Evolutionary conservation across 805 yeast genomes (phyloP).

Genomic region (Candida ovalis): DNA sequence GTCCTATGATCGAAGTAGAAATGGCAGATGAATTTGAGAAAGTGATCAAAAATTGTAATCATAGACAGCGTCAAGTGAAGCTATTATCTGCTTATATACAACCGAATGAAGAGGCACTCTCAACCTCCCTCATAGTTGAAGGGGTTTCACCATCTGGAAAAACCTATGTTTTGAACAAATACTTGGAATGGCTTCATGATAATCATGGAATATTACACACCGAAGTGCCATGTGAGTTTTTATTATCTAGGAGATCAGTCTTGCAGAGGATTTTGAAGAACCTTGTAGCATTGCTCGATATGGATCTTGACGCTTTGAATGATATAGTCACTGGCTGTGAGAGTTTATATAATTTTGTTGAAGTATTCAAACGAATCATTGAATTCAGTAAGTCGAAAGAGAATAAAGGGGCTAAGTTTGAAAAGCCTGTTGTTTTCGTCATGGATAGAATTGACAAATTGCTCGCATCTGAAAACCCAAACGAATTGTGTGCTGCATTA

Average conservation of each 20-base stretch:
- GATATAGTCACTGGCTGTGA: constrained; percentile 35
- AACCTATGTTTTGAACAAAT: constrained; percentile 34
- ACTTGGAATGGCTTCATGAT: constrained; percentile 24
- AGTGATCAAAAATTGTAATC: constrained; percentile 10
- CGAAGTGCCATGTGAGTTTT: constrained; percentile 42
- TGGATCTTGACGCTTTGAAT: constrained; percentile 6
- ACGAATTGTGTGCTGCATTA: constrained; percentile 39
- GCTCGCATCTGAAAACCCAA: constrained; percentile 32
- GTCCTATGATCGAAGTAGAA: no score
- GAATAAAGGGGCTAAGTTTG: neutral
- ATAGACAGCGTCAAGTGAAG: constrained; percentile 34
- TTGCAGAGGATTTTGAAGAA: constrained; percentile 38
- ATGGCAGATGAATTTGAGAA: neutral
- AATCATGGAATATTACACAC: constrained; percentile 24
- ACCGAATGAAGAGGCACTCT: constrained; percentile 26
- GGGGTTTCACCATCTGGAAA: constrained; percentile 51
- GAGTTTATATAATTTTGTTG: constrained; percentile 37
- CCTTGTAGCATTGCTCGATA: constrained; percentile 16
- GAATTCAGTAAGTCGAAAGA: constrained; percentile 4
- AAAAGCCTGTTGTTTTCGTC: constrained; percentile 40
- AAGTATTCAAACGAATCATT: constrained; percentile 36
- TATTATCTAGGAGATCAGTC: constrained; percentile 37
- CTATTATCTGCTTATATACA: constrained; percentile 35
- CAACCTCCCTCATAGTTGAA: constrained; percentile 40
- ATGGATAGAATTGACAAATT: constrained; percentile 42